Percentiles rank a stretch among this genome's conserved stretches.
These are phyloP conservation scores for Saitozyma sp. DNA, from an alignment of 768 basidiomycete species.

Conservation along the genomic window DNA sequence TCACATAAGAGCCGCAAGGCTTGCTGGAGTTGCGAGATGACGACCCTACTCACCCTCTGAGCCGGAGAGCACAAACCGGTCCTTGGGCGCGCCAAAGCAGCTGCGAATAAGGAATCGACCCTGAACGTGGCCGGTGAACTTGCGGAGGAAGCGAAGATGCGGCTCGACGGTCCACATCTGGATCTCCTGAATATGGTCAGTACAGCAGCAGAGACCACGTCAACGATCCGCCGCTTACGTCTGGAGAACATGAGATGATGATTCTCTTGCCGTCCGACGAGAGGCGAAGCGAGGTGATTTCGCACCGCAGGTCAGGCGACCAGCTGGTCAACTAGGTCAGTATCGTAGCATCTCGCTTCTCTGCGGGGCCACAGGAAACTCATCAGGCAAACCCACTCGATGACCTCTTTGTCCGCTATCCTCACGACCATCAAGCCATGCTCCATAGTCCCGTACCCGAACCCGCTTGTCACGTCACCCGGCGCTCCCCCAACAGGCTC, in stretches of 20 bases:
- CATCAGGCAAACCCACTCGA: constrained; percentile 32
- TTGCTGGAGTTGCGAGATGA: background rate
- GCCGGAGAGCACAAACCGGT: constrained; percentile 86
- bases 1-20: too few species aligned
- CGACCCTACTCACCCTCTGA: constrained; percentile 75
- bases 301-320: constrained; percentile 54
- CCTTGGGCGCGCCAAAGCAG: constrained; percentile 87
- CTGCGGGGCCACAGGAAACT: background rate
- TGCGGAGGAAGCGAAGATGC: constrained; percentile 66
- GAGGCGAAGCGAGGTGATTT: constrained; percentile 82
- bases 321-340: constrained; percentile 6
- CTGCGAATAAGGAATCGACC: constrained; percentile 81
- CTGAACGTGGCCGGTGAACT: constrained; percentile 83
- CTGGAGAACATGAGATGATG: constrained; percentile 80
- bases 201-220: constrained; percentile 4
- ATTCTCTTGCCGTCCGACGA: constrained; percentile 83
- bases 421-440: constrained; percentile 32
- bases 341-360: background rate
- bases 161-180: constrained; percentile 79
- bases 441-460: constrained; percentile 43
- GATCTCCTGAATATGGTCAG: constrained; percentile 65
- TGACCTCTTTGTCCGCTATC: constrained; percentile 28
- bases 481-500: constrained; percentile 18
- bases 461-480: constrained; percentile 15
- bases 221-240: constrained; percentile 58